Evolutionary conservation across 345 rosid species (phyloP), one percentile per base, ranked within the genome.

Genomic region (Syzygium aqueum): DNA sequence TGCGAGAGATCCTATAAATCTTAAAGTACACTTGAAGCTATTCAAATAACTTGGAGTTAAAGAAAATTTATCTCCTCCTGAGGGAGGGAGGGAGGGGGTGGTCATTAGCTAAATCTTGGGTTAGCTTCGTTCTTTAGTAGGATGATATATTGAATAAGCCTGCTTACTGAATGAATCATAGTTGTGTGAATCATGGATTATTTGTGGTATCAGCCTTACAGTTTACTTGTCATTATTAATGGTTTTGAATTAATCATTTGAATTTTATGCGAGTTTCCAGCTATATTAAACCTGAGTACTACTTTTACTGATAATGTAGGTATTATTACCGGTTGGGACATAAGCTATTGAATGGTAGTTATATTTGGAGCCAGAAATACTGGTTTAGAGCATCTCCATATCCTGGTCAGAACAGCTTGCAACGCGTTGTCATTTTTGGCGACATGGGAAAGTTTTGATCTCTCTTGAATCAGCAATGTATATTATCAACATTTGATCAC

Each of bases 401-500:
- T 91, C 98, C 98, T 83, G 99, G 99, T 86, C 97, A 97, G 89
- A 92, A 96, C 86, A 95, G 98, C 1, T 88, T 95, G 85, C 99
- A 97, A 87, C 94, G 95, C 85, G 94, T 97, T 86, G 89, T 95
- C 57, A 91, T 97, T 85, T 96, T 94, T 82, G 98, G 98, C 77
- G 99, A 95, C 91, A 96, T 97, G 89, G 89, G 89, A 27, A 88
- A 88, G 89, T 87, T 88, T 67, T 67, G 80, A 67, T 37, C 30
- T 63, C 25, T 63, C 73, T 63, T 63, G 73, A 63, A 63, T 12
- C 30, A 22, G 73, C 25, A 63, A 28, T 28, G 73, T 7, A 63
- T 22, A 63, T 63, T 28, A 22, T 63, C 73, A 13, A 63, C 52
- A 51, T 11, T 51, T 51, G 52, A 51, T 51, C 56, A 6, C 56